phyloP scores from a whole-genome alignment of 371 early-diverging fungal genomes.

The Syncephalastrum monosporum region DNA sequence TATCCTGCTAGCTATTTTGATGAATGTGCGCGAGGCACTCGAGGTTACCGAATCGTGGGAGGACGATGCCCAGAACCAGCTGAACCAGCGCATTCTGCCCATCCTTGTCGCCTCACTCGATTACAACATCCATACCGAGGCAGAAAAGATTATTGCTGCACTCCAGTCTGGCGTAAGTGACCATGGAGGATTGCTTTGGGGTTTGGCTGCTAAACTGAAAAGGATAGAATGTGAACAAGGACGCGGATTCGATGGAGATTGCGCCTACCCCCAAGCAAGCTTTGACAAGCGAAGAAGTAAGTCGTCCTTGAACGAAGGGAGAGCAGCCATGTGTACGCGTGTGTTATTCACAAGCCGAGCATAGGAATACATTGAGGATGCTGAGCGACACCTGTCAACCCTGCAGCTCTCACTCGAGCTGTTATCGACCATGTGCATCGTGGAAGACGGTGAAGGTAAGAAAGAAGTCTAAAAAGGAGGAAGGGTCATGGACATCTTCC shows the following conservation, averaged over 20 bases:
- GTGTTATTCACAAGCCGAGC: too few relatives aligned
- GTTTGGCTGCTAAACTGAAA: neutral
- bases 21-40: slow-evolving; percentile 43
- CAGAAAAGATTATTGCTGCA: slow-evolving; percentile 44
- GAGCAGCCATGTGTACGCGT: neutral
- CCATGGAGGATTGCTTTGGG: neutral
- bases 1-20: slow-evolving; percentile 32
- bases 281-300: slow-evolving; percentile 49
- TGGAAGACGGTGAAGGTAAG: slow-evolving; percentile 52
- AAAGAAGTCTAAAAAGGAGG: neutral
- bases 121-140: slow-evolving; percentile 62
- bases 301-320: neutral
- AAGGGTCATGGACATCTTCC: neutral
- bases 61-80: slow-evolving; percentile 35
- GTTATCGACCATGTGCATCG: slow-evolving; percentile 76
- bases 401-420: slow-evolving; percentile 79
- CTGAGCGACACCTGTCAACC: slow-evolving; percentile 60
- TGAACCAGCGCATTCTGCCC: slow-evolving; percentile 54
- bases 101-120: slow-evolving; percentile 53
- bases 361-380: slow-evolving; percentile 37
- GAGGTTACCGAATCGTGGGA: slow-evolving; percentile 33
- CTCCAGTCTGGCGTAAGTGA: slow-evolving; percentile 52
- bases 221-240: slow-evolving; percentile 34
- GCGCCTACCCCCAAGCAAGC: slow-evolving; percentile 51
- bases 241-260: slow-evolving; percentile 38